Evolutionary conservation across 2,329 filamentous ascomycete species (phyloP), one percentile per base, ranked within the genome.

Genomic region (Corinectria fuckeliana): DNA sequence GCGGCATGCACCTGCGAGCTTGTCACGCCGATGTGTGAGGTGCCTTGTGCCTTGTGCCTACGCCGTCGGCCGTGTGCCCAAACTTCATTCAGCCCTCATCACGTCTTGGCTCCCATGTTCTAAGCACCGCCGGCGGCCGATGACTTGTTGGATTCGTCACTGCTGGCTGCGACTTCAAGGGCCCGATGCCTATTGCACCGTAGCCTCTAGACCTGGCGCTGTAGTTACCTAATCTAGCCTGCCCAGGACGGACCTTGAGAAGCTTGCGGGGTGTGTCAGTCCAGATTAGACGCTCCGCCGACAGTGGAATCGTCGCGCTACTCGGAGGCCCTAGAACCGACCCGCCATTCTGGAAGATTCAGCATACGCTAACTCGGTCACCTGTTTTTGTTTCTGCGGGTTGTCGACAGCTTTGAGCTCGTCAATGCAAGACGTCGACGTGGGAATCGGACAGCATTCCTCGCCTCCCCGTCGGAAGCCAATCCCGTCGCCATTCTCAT

Each of bases 261-360:
- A 14, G 30, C 30, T 44, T 44, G 41, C 41, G 41, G 41, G 41
- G 41, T 44, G 20, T 45, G 20, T 21, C 18, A 13, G 38, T 41
- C 16, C 49, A 41, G 18, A 38, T 58, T 50, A 42, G 30, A 42
- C 39, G 39, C 55, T 52, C 45, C 50, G 42, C 34, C 50, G 20
- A 50, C 26, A 7, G 20, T 10, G 36, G 34, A 21, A 34, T 32
- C 28, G 18, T 32, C 42, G 21, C 45, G 51, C 42, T 50, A 59
- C 36, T 6, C n/a, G 28, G 36, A 30, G 51, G 58, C 48, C 34
- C 52, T 56, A 56, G 51, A 48, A 54, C 52, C 26, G 56, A 49
- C 23, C 56, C 58, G 52, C 58, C 39, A 48, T 60, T 56, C 48
- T 60, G 58, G 58, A 56, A 60, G 23, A 56, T 48, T 56, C 28